phyloP scores from a whole-genome alignment of 805 yeast genomes.

The Wickerhamomyces queroliae region DNA sequence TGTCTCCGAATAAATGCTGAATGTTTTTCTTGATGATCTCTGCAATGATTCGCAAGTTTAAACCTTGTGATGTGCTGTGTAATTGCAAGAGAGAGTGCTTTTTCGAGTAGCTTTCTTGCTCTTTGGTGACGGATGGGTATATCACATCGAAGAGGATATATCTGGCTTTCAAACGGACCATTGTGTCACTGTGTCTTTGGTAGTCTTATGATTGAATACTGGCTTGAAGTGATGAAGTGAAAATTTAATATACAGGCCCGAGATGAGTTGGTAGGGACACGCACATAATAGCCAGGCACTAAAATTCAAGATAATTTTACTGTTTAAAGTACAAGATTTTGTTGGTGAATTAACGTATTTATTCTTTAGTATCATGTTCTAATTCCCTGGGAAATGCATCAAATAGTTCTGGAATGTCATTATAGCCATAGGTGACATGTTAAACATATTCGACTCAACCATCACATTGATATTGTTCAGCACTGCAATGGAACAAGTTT shows the following conservation, averaged over 20 bases:
- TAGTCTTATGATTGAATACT: too few relatives aligned
- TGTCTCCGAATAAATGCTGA: conserved; percentile 69
- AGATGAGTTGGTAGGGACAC: too few relatives aligned
- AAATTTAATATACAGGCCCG: too few relatives aligned
- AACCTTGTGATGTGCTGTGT: conserved; percentile 42
- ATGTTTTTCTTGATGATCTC: conserved; percentile 50
- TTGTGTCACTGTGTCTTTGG: conserved; percentile 21
- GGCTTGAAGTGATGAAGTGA: too few relatives aligned
- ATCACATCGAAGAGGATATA: conserved; percentile 77
- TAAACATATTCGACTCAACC: neutral
- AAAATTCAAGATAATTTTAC: too few relatives aligned
- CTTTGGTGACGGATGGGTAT: conserved; percentile 43
- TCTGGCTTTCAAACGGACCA: conserved; percentile 88
- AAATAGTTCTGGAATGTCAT: neutral
- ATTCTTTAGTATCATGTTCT: too few relatives aligned
- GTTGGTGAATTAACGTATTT: too few relatives aligned
- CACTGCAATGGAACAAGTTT: neutral
- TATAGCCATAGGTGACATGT: neutral
- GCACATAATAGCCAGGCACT: too few relatives aligned
- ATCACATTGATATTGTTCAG: neutral
- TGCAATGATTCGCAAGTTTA: conserved; percentile 45
- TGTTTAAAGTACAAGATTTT: too few relatives aligned
- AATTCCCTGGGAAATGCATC: too few relatives aligned
- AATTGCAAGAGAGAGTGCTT: conserved; percentile 36
- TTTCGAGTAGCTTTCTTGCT: conserved; percentile 23